Evolutionary conservation across 495 filamentous ascomycete species (phyloP).

Genomic region (Tuber aestivum): DNA sequence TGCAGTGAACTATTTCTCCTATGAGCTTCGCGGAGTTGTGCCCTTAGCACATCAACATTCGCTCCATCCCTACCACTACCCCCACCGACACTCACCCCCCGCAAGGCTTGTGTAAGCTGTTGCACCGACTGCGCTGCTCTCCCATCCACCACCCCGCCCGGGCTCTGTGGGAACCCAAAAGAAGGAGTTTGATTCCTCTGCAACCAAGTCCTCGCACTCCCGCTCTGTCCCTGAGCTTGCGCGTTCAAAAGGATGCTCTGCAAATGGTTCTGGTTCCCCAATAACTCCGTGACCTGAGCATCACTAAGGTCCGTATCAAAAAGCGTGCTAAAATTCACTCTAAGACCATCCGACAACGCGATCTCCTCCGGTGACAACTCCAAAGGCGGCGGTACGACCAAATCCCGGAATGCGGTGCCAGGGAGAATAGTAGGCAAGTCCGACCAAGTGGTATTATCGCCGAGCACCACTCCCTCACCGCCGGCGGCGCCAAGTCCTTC

Average conservation of each 20-base stretch:
- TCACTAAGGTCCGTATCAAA: conserved; percentile 27
- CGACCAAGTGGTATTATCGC: conserved; percentile 35
- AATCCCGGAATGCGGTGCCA: conserved; percentile 26
- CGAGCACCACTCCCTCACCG: conserved; percentile 18
- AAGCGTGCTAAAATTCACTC: conserved; percentile 23
- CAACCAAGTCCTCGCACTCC: conserved; percentile 38
- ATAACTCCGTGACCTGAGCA: conserved; percentile 16
- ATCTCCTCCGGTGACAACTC: conserved; percentile 23
- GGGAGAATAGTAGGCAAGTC: conserved; percentile 36
- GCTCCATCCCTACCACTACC: not conserved
- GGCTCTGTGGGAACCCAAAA: not conserved
- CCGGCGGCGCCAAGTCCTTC: conserved; percentile 10
- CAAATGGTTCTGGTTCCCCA: conserved; percentile 27
- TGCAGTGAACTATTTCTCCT: conserved; percentile 17
- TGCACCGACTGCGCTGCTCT: not conserved
- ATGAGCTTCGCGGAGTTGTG: conserved; percentile 27
- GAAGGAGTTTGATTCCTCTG: conserved; percentile 6
- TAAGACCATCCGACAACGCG: conserved; percentile 25
- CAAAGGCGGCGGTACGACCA: conserved; percentile 18
- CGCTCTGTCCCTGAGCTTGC: conserved; percentile 20
- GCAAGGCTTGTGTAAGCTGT: not conserved
- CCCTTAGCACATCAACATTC: not conserved
- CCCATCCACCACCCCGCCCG: not conserved
- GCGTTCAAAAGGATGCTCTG: conserved; percentile 23
- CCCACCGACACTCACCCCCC: not conserved